phyloP scores from a whole-genome alignment of 176 grass and related monocot genomes.

The Musa beccarii region DNA sequence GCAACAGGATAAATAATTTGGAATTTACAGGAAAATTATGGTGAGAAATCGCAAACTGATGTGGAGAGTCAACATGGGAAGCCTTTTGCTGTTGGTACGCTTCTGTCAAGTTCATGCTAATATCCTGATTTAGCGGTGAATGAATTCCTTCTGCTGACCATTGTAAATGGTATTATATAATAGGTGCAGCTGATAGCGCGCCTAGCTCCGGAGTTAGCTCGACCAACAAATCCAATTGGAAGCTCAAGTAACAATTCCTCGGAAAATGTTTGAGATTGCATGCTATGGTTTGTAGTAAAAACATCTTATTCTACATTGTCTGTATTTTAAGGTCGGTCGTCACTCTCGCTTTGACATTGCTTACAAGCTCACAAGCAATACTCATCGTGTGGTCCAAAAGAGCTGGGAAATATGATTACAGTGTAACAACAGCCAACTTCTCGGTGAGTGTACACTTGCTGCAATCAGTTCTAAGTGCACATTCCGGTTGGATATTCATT shows the following conservation, averaged over 20 bases:
- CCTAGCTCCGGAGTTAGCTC: slow-evolving; percentile 20
- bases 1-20: slow-evolving; percentile 2
- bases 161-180: slow-evolving; percentile 13
- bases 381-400: slow-evolving; percentile 87
- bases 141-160: neutral
- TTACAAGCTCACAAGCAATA: slow-evolving; percentile 97
- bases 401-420: slow-evolving; percentile 85
- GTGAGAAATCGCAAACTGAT: slow-evolving; percentile 42
- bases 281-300: neutral
- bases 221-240: slow-evolving; percentile 67
- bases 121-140: neutral
- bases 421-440: slow-evolving; percentile 96
- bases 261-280: neutral
- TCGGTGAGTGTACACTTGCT: slow-evolving; percentile 36
- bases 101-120: neutral
- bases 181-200: slow-evolving; percentile 23
- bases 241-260: slow-evolving; percentile 55
- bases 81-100: slow-evolving; percentile 53
- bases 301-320: slow-evolving; percentile 11
- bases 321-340: slow-evolving; percentile 47
- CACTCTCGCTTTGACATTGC: slow-evolving; percentile 67
- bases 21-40: slow-evolving; percentile 35
- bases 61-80: slow-evolving; percentile 48
- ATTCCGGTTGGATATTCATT: neutral
- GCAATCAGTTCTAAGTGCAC: neutral